Percentiles rank a stretch among this genome's conserved stretches.
These are phyloP conservation scores for Boletus vinaceobasis DNA, from an alignment of 768 basidiomycete genomes.

Conservation along the genomic window DNA sequence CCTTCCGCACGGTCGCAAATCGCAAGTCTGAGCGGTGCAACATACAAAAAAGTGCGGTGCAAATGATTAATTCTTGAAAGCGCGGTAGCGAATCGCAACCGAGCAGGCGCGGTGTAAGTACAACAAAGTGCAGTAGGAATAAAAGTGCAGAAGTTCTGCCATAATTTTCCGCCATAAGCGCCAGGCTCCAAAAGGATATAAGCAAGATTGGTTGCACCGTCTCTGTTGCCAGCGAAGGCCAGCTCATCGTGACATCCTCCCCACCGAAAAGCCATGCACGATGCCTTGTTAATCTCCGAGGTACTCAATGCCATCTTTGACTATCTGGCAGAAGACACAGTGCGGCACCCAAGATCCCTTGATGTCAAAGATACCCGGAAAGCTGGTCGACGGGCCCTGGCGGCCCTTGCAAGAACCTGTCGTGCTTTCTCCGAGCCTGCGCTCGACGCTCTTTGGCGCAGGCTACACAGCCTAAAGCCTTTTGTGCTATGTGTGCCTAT, in stretches of 20 bases:
- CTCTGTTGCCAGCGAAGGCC: no score
- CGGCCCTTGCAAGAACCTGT: slow-evolving; percentile 1
- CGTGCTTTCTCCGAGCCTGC: slow-evolving; percentile 12
- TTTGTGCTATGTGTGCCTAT: neutral
- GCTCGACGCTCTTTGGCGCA: slow-evolving; percentile 15
- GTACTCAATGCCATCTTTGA: neutral
- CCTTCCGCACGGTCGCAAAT: no score
- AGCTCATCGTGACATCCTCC: neutral
- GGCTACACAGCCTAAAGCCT: slow-evolving; percentile 5
- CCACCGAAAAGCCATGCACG: neutral
- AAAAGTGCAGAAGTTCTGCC: no score
- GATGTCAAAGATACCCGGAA: neutral
- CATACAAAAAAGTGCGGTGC: no score
- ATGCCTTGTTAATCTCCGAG: slow-evolving; percentile 1
- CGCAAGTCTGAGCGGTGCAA: no score
- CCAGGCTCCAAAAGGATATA: no score
- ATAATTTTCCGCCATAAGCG: no score
- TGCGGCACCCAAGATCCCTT: neutral
- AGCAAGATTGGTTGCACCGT: no score
- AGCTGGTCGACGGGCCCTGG: neutral
- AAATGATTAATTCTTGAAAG: no score
- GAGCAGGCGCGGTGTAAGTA: no score
- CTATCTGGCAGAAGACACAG: neutral
- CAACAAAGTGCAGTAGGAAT: no score
- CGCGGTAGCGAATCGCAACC: no score